A percentile compares a stretch with the other conserved stretches of the same genome.
phyloP scores from a whole-genome alignment of 2,329 filamentous ascomycete species.

The Alternaria triticina region DNA sequence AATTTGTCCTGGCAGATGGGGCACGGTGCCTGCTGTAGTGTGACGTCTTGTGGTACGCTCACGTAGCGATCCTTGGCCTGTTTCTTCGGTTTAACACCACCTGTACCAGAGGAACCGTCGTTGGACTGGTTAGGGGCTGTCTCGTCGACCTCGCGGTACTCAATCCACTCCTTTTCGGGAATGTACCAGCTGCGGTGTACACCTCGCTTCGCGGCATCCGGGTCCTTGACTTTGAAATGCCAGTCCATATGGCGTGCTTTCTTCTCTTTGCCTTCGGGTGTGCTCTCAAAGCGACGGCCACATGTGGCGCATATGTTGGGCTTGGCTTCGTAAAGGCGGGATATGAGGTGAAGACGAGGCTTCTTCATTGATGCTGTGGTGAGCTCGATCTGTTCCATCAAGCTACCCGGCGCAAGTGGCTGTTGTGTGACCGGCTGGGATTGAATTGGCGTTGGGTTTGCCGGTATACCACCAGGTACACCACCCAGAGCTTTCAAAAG shows the following conservation, averaged over 20 bases:
- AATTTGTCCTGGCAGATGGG: constrained; percentile 97
- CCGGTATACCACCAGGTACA: constrained; percentile 30
- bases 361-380: constrained; percentile 74
- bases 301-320: constrained; percentile 91
- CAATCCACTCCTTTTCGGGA: constrained; percentile 93
- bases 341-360: constrained; percentile 75
- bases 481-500: constrained; percentile 40
- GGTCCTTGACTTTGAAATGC: constrained; percentile 95
- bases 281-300: constrained; percentile 81
- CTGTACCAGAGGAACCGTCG: constrained; percentile 40
- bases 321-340: constrained; percentile 77
- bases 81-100: constrained; percentile 52
- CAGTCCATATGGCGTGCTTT: constrained; percentile 96
- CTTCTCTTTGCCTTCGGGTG: constrained; percentile 78
- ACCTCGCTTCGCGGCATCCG: constrained; percentile 82
- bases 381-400: constrained; percentile 62
- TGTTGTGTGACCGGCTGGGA: constrained; percentile 38
- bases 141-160: constrained; percentile 80
- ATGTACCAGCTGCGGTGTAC: constrained; percentile 96
- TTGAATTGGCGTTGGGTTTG: constrained; percentile 33
- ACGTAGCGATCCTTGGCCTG: constrained; percentile 74
- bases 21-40: constrained; percentile 77
- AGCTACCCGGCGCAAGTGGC: constrained; percentile 44
- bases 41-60: constrained; percentile 79
- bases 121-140: constrained; percentile 46